Conservation (phyloP, 345 rosid species). For the Murraya koenigii region DNA sequence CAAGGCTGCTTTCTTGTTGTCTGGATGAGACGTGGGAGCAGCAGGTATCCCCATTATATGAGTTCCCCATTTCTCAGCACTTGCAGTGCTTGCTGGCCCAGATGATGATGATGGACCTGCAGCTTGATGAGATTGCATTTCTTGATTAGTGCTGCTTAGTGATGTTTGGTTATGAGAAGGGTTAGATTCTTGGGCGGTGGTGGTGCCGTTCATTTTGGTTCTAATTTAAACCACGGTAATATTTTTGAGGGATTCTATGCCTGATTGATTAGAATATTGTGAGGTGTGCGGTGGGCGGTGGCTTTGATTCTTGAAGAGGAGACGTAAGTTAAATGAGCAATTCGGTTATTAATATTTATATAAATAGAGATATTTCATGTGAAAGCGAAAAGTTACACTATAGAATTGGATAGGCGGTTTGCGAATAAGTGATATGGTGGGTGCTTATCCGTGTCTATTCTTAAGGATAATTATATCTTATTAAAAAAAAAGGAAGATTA, state of each 20-base stretch:
- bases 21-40: slow-evolving; percentile 51
- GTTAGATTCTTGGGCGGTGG: slow-evolving; percentile 13
- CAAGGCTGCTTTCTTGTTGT: slow-evolving; percentile 57
- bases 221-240: background rate
- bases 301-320: background rate
- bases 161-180: slow-evolving; percentile 17
- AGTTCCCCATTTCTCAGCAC: slow-evolving; percentile 50
- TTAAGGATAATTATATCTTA: no score
- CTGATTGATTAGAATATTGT: background rate
- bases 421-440: no score
- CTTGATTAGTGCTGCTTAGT: background rate
- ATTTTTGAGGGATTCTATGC: background rate
- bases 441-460: no score
- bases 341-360: background rate
- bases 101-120: slow-evolving; percentile 13
- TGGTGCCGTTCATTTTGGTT: slow-evolving; percentile 21
- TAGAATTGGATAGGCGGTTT: background rate
- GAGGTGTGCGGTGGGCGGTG: background rate
- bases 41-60: slow-evolving; percentile 58
- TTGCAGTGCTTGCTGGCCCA: slow-evolving; percentile 7
- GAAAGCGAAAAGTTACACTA: background rate
- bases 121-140: slow-evolving; percentile 2
- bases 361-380: background rate
- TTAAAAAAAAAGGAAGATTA: no score
- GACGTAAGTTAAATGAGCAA: background rate